These are phyloP conservation scores for Saururus chinensis DNA, from an alignment of 164 flowering plant genomes.

Conservation along the genomic window DNA sequence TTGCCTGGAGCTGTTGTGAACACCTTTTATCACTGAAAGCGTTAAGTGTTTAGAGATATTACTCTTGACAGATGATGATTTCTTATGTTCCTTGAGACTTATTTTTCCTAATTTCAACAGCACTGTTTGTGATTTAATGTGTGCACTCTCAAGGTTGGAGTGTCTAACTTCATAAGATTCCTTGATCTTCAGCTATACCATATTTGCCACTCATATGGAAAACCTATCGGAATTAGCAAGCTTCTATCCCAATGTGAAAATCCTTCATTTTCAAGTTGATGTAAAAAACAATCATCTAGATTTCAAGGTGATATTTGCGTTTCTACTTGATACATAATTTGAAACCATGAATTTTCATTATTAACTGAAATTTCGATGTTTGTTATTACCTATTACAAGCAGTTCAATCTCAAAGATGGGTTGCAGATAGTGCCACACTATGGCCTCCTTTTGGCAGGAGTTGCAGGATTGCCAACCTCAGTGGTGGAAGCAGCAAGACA, in stretches of 20 bases:
- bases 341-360: neutral
- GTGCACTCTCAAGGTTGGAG: no score
- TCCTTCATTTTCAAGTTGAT: constrained; percentile 79
- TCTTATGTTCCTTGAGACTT: neutral
- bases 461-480: constrained; percentile 80
- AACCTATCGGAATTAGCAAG: constrained; percentile 73
- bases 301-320: constrained; percentile 56
- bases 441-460: constrained; percentile 85
- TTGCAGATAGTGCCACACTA: constrained; percentile 71
- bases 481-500: constrained; percentile 65
- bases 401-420: constrained; percentile 91
- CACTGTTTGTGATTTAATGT: no score
- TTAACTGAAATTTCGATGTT: neutral
- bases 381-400: neutral
- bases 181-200: constrained; percentile 57
- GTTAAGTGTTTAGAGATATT: constrained; percentile 24
- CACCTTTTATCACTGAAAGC: constrained; percentile 75
- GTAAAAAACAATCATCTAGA: constrained; percentile 64
- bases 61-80: neutral
- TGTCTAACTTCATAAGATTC: no score
- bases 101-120: neutral
- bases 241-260: constrained; percentile 86
- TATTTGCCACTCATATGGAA: constrained; percentile 98
- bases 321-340: neutral
- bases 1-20: constrained; percentile 99